phyloP scores from a whole-genome alignment of 208 protist species.

The Acanthamoeba royreba region DNA sequence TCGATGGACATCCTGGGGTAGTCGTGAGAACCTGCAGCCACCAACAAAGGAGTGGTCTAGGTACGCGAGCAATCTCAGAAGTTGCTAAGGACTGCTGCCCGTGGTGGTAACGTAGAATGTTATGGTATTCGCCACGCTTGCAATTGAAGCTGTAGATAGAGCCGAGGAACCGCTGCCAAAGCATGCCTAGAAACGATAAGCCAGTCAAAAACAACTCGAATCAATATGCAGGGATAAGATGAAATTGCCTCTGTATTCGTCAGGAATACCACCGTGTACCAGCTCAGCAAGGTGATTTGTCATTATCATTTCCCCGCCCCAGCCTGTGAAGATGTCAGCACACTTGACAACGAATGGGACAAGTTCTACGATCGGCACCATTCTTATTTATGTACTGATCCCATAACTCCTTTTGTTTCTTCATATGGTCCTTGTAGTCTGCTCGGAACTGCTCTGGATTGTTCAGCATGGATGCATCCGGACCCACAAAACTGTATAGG shows the following conservation, averaged over 20 bases:
- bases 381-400: constrained; percentile 37
- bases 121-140: constrained; percentile 34
- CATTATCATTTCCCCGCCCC: not conserved
- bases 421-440: not conserved
- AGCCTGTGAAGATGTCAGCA: not conserved
- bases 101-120: not conserved
- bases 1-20: constrained; percentile 62
- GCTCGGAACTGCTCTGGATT: not conserved
- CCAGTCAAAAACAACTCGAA: not conserved
- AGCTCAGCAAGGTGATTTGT: not conserved
- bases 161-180: constrained; percentile 29
- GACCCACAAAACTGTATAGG: not conserved
- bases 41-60: not conserved
- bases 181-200: not conserved
- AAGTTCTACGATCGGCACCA: too few species aligned
- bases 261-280: constrained; percentile 5
- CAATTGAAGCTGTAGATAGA: not conserved
- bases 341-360: too few species aligned
- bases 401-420: constrained; percentile 26
- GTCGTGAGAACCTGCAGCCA: not conserved
- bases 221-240: not conserved
- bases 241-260: constrained; percentile 7
- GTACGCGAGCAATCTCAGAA: constrained; percentile 17
- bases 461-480: not conserved
- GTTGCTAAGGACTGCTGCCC: not conserved